These are phyloP conservation scores for Fraxinus greggii DNA, from an alignment of 305 asterid species.

Conservation along the genomic window DNA sequence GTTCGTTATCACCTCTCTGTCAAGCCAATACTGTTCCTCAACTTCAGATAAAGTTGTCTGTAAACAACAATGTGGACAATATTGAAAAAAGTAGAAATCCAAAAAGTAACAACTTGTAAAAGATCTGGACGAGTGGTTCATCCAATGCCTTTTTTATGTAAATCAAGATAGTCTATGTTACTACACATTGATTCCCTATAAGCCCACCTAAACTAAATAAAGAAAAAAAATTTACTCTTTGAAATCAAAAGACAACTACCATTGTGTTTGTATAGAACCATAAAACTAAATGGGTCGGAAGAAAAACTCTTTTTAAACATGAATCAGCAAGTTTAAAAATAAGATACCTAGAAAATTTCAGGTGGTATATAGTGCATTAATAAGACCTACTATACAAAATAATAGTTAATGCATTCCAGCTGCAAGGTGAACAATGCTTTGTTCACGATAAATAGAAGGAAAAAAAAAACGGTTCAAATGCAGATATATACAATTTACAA, in stretches of 20 bases:
- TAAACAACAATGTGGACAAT: conserved; percentile 16
- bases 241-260: neutral
- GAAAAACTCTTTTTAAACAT: neutral
- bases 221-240: neutral
- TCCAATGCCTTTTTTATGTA: neutral
- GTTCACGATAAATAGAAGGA: neutral
- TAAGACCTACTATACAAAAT: neutral
- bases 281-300: neutral
- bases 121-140: neutral
- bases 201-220: neutral
- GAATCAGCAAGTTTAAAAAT: neutral
- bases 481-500: neutral
- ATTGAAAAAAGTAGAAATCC: neutral
- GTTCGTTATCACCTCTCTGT: conserved; percentile 46
- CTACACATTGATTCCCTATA: neutral
- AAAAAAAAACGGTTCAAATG: neutral
- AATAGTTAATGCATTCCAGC: neutral
- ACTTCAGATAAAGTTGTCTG: conserved; percentile 36
- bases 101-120: neutral
- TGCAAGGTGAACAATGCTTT: neutral
- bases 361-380: neutral
- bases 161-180: neutral
- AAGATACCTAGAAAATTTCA: neutral
- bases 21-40: conserved; percentile 39
- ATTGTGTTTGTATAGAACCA: neutral